A percentile compares a stretch with the other conserved stretches of the same genome.
phyloP scores from a whole-genome alignment of 495 filamentous ascomycete species.

The Penicillium egyptiacum region DNA sequence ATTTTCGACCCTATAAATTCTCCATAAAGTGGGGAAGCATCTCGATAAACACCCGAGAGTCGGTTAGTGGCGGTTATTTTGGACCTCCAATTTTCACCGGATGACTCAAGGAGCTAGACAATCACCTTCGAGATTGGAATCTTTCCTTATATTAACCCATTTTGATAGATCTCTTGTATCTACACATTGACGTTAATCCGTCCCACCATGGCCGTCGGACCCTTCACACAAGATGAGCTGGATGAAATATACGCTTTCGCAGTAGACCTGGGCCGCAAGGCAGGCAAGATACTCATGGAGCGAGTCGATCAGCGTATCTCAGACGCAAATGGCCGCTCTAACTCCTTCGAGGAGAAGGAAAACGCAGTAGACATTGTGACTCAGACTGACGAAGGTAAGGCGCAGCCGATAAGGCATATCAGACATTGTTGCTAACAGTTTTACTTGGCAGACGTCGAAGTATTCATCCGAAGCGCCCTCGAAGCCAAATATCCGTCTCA shows the following conservation, averaged over 20 bases:
- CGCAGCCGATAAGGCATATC: background rate
- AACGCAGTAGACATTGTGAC: conserved; percentile 72
- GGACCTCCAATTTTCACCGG: conserved; percentile 20
- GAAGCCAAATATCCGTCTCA: conserved; percentile 57
- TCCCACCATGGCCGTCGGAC: conserved; percentile 20
- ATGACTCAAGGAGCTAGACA: conserved; percentile 18
- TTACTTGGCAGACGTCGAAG: conserved; percentile 59
- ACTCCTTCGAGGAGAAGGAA: conserved; percentile 54
- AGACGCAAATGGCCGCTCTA: conserved; percentile 19
- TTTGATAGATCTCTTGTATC: background rate
- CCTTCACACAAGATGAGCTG: conserved; percentile 44
- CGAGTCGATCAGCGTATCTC: conserved; percentile 45
- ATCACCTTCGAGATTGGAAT: background rate
- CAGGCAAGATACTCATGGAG: conserved; percentile 59
- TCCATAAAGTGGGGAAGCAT: conserved; percentile 9
- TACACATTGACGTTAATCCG: background rate
- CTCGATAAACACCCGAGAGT: conserved; percentile 17
- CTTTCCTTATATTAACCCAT: background rate
- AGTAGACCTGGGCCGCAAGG: conserved; percentile 61
- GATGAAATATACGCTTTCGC: conserved; percentile 66
- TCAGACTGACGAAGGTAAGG: conserved; percentile 63
- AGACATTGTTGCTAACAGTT: conserved; percentile 36
- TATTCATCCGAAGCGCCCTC: conserved; percentile 60
- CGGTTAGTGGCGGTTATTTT: conserved; percentile 25
- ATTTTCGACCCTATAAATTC: background rate